Conservation (phyloP, 495 filamentous ascomycete genomes). For the Lasiosphaeria hispida region DNA sequence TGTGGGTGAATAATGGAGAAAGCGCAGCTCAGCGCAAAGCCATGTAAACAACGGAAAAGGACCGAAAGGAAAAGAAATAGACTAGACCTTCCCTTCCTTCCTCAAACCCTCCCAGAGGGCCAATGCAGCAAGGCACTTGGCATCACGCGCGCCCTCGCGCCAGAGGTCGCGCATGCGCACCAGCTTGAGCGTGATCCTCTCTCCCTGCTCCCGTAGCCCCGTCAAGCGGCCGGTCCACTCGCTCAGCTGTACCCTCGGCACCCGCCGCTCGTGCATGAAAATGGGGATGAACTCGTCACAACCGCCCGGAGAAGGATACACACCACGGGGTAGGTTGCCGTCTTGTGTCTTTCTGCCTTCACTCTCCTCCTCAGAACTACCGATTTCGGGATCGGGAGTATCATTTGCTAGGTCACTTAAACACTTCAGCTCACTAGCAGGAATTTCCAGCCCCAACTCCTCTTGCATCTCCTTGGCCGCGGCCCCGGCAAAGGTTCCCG, state of each 20-base stretch:
- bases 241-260: constrained; percentile 61
- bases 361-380: constrained; percentile 14
- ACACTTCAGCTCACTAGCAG: constrained; percentile 34
- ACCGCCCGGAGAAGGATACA: constrained; percentile 77
- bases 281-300: constrained; percentile 84
- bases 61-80: constrained; percentile 3
- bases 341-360: constrained; percentile 29
- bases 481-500: constrained; percentile 68
- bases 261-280: constrained; percentile 68
- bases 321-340: constrained; percentile 57
- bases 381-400: constrained; percentile 27
- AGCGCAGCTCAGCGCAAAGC: constrained; percentile 1
- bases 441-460: constrained; percentile 66
- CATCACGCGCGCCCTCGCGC: constrained; percentile 73
- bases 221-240: constrained; percentile 74
- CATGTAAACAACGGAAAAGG: not conserved
- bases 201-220: constrained; percentile 71
- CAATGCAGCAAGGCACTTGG: constrained; percentile 73
- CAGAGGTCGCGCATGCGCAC: constrained; percentile 71
- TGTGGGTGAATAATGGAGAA: too few relatives aligned
- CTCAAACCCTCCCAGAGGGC: constrained; percentile 73
- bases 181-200: constrained; percentile 77
- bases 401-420: constrained; percentile 67
- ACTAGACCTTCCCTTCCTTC: constrained; percentile 60
- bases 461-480: constrained; percentile 82